Conservation (phyloP, 371 early-diverging fungal species). For the Mucor racemosus region DNA sequence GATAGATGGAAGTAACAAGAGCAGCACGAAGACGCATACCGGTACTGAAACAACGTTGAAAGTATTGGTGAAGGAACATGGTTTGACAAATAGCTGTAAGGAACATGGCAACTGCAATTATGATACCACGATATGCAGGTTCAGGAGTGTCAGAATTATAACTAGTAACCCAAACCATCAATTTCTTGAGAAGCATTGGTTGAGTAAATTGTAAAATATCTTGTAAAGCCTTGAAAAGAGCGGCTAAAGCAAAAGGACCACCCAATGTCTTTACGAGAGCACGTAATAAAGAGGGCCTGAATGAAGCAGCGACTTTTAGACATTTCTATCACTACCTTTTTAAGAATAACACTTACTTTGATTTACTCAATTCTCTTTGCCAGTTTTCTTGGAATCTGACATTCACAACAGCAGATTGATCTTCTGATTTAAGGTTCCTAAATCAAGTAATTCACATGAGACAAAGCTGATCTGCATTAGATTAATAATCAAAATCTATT, state of each 20-base stretch:
- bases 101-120: constrained; percentile 80
- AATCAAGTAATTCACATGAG: background rate
- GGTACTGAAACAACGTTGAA: constrained; percentile 76
- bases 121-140: constrained; percentile 67
- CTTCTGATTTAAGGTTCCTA: constrained; percentile 65
- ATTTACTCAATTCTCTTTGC: constrained; percentile 66
- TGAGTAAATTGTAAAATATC: constrained; percentile 88
- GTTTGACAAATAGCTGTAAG: constrained; percentile 83
- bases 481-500: background rate
- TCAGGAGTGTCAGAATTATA: constrained; percentile 54
- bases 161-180: constrained; percentile 77
- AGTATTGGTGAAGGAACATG: constrained; percentile 89
- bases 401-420: constrained; percentile 70
- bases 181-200: constrained; percentile 74
- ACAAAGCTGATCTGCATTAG: background rate
- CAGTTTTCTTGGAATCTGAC: constrained; percentile 71
- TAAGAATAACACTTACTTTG: constrained; percentile 42
- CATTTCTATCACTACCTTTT: background rate
- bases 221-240: constrained; percentile 77
- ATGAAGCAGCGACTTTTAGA: background rate
- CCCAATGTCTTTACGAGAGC: constrained; percentile 74
- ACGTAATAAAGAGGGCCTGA: constrained; percentile 72
- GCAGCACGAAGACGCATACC: constrained; percentile 87
- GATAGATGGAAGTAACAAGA: constrained; percentile 87
- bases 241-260: constrained; percentile 70